These are phyloP conservation scores for Vicia faba DNA, from an alignment of 306 rosid species.

Conservation along the genomic window DNA sequence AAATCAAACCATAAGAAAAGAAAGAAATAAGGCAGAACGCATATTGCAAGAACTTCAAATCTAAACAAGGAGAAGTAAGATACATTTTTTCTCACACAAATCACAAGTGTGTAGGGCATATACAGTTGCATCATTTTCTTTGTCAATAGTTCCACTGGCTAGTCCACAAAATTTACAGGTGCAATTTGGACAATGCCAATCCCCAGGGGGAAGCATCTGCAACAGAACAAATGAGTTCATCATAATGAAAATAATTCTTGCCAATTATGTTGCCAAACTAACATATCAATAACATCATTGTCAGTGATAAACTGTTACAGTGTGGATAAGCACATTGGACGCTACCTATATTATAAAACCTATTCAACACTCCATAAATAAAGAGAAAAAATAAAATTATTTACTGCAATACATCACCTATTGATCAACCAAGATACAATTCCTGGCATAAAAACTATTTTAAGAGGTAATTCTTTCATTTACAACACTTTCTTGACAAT, in stretches of 20 bases:
- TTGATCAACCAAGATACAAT: neutral
- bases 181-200: conserved; percentile 97
- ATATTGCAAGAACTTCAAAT: conserved; percentile 31
- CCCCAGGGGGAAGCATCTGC: conserved; percentile 94
- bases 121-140: conserved; percentile 41
- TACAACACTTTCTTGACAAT: neutral
- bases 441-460: conserved; percentile 6
- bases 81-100: conserved; percentile 94
- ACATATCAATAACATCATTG: conserved; percentile 24
- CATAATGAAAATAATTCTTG: conserved; percentile 30
- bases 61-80: conserved; percentile 32
- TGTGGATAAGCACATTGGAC: neutral
- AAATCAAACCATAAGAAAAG: conserved; percentile 27
- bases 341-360: conserved; percentile 6
- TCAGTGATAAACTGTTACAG: conserved; percentile 1
- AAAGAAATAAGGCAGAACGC: conserved; percentile 17
- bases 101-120: conserved; percentile 55
- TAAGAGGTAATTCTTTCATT: conserved; percentile 4
- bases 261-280: conserved; percentile 25
- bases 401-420: neutral
- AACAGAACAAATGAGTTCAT: conserved; percentile 39
- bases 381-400: conserved; percentile 2
- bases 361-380: neutral
- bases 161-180: conserved; percentile 82
- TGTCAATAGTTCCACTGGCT: conserved; percentile 47